Percentiles rank a stretch among this genome's conserved stretches.
Evolutionary conservation across 2,329 filamentous ascomycete genomes (phyloP).

Genomic region (Alternaria infectoria): DNA sequence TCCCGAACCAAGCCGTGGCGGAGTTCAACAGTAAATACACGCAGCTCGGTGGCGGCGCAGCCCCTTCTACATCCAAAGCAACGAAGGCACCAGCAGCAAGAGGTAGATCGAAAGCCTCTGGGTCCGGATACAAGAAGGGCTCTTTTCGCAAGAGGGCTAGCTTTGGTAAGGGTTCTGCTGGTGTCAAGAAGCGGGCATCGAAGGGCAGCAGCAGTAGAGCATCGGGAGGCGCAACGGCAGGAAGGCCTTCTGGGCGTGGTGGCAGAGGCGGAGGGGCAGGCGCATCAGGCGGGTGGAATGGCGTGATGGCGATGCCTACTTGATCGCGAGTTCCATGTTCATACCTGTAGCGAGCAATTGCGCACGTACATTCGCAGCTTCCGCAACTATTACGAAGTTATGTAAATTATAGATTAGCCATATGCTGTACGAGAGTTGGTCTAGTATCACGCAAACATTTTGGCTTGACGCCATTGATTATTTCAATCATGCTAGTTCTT

Average conservation of each 20-base stretch:
- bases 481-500: neutral
- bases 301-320: conserved; percentile 40
- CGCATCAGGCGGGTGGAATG: conserved; percentile 15
- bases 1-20: conserved; percentile 34
- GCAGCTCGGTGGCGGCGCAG: conserved; percentile 23
- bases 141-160: conserved; percentile 20
- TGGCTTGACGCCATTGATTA: neutral
- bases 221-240: conserved; percentile 14
- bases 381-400: neutral
- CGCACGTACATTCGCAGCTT: neutral
- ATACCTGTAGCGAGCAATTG: neutral
- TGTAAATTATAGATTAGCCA: neutral
- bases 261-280: conserved; percentile 14
- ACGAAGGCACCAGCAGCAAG: conserved; percentile 17
- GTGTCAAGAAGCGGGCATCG: conserved; percentile 27
- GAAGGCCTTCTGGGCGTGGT: conserved; percentile 13
- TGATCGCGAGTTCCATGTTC: conserved; percentile 8
- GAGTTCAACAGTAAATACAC: conserved; percentile 37
- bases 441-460: neutral
- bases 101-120: conserved; percentile 21
- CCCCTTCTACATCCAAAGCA: conserved; percentile 13
- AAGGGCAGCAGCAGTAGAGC: conserved; percentile 19
- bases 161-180: conserved; percentile 20
- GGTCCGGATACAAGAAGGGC: conserved; percentile 20
- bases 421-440: neutral